phyloP scores from a whole-genome alignment of 257 asterid species.

The Gentiana dahurica region DNA sequence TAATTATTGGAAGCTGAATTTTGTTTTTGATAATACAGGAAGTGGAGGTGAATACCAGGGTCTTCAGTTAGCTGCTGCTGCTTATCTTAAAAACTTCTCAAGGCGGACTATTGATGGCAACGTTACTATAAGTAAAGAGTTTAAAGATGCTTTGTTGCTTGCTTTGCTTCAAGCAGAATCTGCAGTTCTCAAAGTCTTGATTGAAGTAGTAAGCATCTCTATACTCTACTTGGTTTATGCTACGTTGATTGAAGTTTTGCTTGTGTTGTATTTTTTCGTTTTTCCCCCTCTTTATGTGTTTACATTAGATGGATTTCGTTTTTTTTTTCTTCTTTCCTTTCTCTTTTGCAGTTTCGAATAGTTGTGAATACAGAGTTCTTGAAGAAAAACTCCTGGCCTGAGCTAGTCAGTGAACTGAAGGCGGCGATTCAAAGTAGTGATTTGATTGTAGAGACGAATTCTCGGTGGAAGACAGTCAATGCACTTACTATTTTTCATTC shows the following conservation, averaged over 20 bases:
- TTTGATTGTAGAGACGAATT: slow-evolving; percentile 13
- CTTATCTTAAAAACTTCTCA: slow-evolving; percentile 30
- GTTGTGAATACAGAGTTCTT: slow-evolving; percentile 29
- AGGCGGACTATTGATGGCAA: slow-evolving; percentile 17
- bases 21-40: neutral
- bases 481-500: slow-evolving; percentile 29
- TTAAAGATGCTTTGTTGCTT: slow-evolving; percentile 24
- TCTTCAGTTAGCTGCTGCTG: slow-evolving; percentile 26
- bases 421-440: slow-evolving; percentile 19
- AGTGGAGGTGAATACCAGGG: slow-evolving; percentile 22
- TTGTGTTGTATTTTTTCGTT: neutral
- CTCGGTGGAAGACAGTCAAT: slow-evolving; percentile 30
- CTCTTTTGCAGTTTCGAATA: slow-evolving; percentile 21
- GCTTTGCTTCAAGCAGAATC: slow-evolving; percentile 25
- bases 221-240: neutral
- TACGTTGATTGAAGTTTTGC: neutral
- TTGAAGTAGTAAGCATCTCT: slow-evolving; percentile 20
- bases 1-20: neutral
- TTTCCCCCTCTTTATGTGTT: too few species aligned
- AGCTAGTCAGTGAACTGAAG: slow-evolving; percentile 27
- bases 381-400: slow-evolving; percentile 28
- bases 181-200: slow-evolving; percentile 22
- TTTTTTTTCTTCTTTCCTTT: neutral
- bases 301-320: too few species aligned
- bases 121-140: slow-evolving; percentile 18